Conservation (phyloP, 371 early-diverging fungal species). For the Actinomortierella wolfii region DNA sequence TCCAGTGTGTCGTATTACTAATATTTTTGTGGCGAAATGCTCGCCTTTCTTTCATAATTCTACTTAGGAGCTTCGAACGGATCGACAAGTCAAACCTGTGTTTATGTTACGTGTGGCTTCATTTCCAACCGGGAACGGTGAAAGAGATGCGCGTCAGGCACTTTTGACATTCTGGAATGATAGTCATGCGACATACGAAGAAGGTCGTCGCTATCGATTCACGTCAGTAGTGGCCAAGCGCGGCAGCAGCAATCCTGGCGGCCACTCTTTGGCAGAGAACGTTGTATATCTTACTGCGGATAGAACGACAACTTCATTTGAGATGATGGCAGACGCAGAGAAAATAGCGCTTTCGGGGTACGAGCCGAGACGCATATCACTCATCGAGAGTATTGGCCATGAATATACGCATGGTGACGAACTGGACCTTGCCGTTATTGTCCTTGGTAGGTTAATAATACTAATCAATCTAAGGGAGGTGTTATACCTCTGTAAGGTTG, state of each 20-base stretch:
- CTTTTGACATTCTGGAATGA: slow-evolving; percentile 61
- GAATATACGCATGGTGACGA: slow-evolving; percentile 45
- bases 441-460: slow-evolving; percentile 53
- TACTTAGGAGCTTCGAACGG: slow-evolving; percentile 32
- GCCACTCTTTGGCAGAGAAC: slow-evolving; percentile 24
- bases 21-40: slow-evolving; percentile 17
- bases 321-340: slow-evolving; percentile 23
- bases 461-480: not conserved
- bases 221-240: slow-evolving; percentile 48
- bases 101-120: slow-evolving; percentile 59
- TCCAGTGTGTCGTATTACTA: slow-evolving; percentile 15
- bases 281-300: slow-evolving; percentile 50
- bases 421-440: slow-evolving; percentile 59
- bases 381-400: slow-evolving; percentile 46
- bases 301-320: slow-evolving; percentile 51
- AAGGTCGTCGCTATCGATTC: slow-evolving; percentile 60
- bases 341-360: slow-evolving; percentile 44
- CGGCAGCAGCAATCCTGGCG: slow-evolving; percentile 19
- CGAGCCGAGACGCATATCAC: slow-evolving; percentile 49
- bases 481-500: not conserved
- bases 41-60: too few species aligned
- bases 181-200: slow-evolving; percentile 47
- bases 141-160: slow-evolving; percentile 21
- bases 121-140: slow-evolving; percentile 10
- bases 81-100: slow-evolving; percentile 53